Evolutionary conservation across 225 moss, liverwort and hornwort species (phyloP), one percentile per base, ranked within the genome.

Genomic region (Antitrichia curtipendula): DNA sequence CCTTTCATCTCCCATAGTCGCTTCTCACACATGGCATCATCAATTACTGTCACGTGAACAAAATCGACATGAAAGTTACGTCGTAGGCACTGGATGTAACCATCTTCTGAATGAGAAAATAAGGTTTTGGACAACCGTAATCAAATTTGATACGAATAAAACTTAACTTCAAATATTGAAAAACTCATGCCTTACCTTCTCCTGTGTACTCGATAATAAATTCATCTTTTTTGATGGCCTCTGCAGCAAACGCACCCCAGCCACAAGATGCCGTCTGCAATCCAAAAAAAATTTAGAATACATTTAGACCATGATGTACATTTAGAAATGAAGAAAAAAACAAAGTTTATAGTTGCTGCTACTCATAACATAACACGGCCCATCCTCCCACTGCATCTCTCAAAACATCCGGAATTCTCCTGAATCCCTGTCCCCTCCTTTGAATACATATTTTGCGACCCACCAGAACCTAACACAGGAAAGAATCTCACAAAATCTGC

Each of bases 1-100:
- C 96, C 96, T 90, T 97, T 97, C 96, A 97, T 97, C 85, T 95
- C 95, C 96, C 96, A 97, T 36, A 97, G 88, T 73, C 96, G 92
- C 82, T 96, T 92, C 64, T 97, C 97, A 89, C 97, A 97, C 90
- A 96, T 95, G 74, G 96, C 97, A 90, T 97, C 95, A 85, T 97
- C 83, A 86, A 97, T 97, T 22, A 97, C 96, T 97, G 97, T 92
- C 93, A 90, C 85, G 90, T 50, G 65, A 57, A 83, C 84, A 87
- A 86, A 52, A 65, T 68, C 61, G 80, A 71, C 25, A 84, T 81
- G 47, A 63, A 53, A 27, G 78, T 74, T 62, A 87, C 77, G 68
- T 62, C 66, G 45, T 72, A 52, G 65, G 43, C 85, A 43, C 66
- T 85, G 54, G 77, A 85, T 78, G 81, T 17, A 87, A 69, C 38